Evolutionary conservation across 2,329 filamentous ascomycete species (phyloP), one percentile per base, ranked within the genome.

Genomic region (Verticillium dahliae): DNA sequence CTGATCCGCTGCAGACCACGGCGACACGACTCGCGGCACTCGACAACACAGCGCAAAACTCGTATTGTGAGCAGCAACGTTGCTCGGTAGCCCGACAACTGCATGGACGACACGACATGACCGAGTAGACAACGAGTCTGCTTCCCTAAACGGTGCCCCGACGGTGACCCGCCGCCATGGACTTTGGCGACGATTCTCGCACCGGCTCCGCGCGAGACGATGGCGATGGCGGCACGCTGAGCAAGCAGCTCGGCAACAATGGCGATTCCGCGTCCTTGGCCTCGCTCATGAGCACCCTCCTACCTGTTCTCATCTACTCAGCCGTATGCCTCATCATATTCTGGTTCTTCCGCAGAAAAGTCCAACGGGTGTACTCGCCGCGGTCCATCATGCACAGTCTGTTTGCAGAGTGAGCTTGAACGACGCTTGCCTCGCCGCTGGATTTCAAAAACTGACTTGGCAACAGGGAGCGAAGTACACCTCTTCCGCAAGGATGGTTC

Each of bases 401-500:
- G 11, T 73, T 77, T 10, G 76, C 80, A 55, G 74, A 80, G 82
- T 85, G 74, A 66, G 79, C 45, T 27, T n/a, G 22, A 52, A 14
- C 45, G n/a, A 52, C 4, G n/a, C 45, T 22, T 27, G 18, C 1
- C n/a, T 22, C 13, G 45, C n/a, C 18, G 7, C 10, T 11, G 18
- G 13, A 27, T 13, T 5, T 11, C 18, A n/a, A 35, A n/a, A 13
- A 62, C 54, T 54, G 14, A 56, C 59, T 7, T 13, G 6, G 10
- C 4, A 9, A 3, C 31, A 66, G 64, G 33, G 63, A 66, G n/a
- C 63, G 60, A 35, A 62, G 61, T 45, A 15, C 39, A 22, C 60
- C 57, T 1, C 78, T 89, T 0, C 85, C 88, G 3, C 79, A 72
- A 33, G 88, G 89, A 60, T 72, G 86, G 56, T 77, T 90, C 68